Evolutionary conservation across 768 basidiomycete species (phyloP), one percentile per base, ranked within the genome.

Genomic region (Favolaschia claudopus): DNA sequence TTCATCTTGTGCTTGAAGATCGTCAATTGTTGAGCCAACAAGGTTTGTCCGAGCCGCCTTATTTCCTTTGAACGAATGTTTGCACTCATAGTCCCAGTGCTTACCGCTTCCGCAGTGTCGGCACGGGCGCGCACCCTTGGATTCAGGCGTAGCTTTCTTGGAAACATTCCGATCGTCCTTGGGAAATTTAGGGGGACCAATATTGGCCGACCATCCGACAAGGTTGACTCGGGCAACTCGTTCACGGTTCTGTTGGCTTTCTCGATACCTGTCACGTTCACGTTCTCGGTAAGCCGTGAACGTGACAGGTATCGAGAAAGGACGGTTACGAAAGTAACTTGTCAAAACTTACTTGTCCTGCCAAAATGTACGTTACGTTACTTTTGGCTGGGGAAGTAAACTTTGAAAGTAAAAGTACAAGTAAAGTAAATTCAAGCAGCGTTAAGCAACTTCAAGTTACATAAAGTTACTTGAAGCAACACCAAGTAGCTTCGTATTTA

Each of bases 1-100:
- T 2, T 69, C 72, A 4, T 69, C 66, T 40, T 69, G 67, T 9
- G 69, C 70, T 22, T 39, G 13, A 0, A 19, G 12, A 17, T 69
- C 62, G 6, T 71, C 65, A 14, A 27, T 33, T 1, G 45, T 24
- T 7, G 45, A 20, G 2, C 14, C 42, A 1, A 55, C 59, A 4
- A 63, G 24, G 24, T 74, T 70, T 10, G 52, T 67, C 36, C 71
- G 55, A 2, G 66, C 73, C 10, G 46, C 34, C 1, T 33, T 22
- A 20, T 45, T 46, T 2, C 33, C 40, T 28, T 29, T 46, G 34
- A 19, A 62, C 28, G 36, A 25, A 39, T 36, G 22, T 29, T 24
- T 61, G 51, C 31, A 63, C 56, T 29, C 56, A 38, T 37, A 60
- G 20, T 27, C 34, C 38, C 32, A 17, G 15, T 29, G 49, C 27